Evolutionary conservation across 2,329 filamentous ascomycete species (phyloP), one percentile per base, ranked within the genome.

Genomic region (Teratosphaeria pseudoeucalypti): DNA sequence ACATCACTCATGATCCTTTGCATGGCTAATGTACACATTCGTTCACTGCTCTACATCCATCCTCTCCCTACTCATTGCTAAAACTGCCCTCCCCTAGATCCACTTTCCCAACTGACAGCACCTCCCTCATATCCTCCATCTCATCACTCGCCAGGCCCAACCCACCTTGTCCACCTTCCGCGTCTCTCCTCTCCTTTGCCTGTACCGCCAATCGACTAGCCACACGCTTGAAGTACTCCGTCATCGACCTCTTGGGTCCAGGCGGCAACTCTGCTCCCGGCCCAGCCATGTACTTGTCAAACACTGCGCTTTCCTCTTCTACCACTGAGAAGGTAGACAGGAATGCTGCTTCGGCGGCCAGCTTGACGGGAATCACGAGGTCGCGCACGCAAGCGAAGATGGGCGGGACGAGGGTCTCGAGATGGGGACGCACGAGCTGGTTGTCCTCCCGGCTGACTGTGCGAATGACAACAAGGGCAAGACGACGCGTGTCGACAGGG

Each of bases 211-310:
- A 77, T 66, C 92, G 84, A 69, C 92, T 74, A 1, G 90, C 90
- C 64, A 99, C 89, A 52, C 94, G 82, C 81, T 96, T 96, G 78
- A 97, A 97, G 77, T 99, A 99, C 73, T 99, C 94, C 61, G 86
- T 83, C 88, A 99, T 96, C 73, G 87, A 91, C 66, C 92, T 83
- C 81, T 95, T 94, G 19, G 85, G 85, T 49, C 84, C 87, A 0
- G 89, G 76, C 9, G 85, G 80, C 61, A 96, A 75, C 2, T 84
- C 82, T 56, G 83, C 82, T 6, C 82, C 84, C 1, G 86, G 80
- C 0, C 85, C 85, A 16, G 83, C 79, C 78, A 96, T 86, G 75
- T 91, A 97, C 76, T 92, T 92, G 67, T 96, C 92, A 72, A 96
- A 97, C 23, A 96, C 85, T 63, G 84, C 86, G 61, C 80, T 82